These are phyloP conservation scores for Trametes versicolor DNA, from an alignment of 1,284 basidiomycete species.

Conservation along the genomic window DNA sequence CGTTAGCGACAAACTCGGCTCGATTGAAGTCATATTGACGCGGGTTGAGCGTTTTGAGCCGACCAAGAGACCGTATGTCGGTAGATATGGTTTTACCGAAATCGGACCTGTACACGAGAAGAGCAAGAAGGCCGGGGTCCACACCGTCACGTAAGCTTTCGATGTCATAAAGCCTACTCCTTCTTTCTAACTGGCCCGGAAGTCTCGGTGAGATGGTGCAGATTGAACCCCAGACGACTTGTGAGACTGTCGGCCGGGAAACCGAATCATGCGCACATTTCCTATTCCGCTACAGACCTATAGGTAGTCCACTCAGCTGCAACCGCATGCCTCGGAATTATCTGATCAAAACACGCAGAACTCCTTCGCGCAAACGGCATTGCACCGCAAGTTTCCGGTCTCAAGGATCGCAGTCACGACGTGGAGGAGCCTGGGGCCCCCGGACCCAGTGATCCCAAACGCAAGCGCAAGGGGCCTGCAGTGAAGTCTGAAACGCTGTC, in stretches of 20 bases:
- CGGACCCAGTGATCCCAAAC: neutral
- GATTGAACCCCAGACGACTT: neutral
- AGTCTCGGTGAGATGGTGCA: neutral
- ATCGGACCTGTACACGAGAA: conserved; percentile 29
- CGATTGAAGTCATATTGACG: neutral
- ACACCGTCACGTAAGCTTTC: conserved; percentile 24
- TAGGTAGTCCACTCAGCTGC: neutral
- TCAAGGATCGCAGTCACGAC: no score
- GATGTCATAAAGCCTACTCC: no score
- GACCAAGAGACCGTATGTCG: no score
- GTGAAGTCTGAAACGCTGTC: neutral
- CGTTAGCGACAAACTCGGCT: neutral
- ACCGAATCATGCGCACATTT: neutral
- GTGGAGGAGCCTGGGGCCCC: no score
- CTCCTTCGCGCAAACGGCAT: conserved; percentile 5
- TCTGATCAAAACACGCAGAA: neutral
- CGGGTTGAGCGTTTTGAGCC: neutral
- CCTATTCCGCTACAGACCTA: neutral
- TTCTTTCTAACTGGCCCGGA: neutral
- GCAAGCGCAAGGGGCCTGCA: neutral
- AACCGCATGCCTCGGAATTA: no score
- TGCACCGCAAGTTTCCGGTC: no score
- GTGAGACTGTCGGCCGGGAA: neutral
- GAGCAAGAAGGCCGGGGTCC: conserved; percentile 33
- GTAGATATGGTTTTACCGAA: neutral